Base-by-base conservation (phyloP, 1,284 basidiomycete species). In the Microbotryum scabiosae region DNA sequence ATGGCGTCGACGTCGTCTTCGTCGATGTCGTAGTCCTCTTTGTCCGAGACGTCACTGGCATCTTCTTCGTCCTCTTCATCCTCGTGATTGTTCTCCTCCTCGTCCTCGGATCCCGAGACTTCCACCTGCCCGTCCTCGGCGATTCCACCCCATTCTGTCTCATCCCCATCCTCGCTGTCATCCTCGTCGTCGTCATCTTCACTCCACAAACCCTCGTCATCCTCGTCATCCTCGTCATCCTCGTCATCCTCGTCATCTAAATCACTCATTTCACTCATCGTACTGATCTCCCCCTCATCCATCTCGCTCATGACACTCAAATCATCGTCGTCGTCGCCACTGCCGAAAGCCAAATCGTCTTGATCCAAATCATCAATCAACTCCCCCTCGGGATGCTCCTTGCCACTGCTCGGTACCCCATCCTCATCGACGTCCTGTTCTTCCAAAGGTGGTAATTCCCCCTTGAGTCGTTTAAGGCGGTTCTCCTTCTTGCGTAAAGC, bases 211-310 rank as follows among this genome's bases (percentile, higher is more conserved):
- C 72, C 73, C 28, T 73, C 70, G 9, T 30, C 28, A 30, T 30
- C 28, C 28, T 30, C 28, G 10, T 30, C 30, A 9, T 30, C 30
- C 30, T n/a, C n/a, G 45, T 73, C 69, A 16, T 72, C 81, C 54
- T 73, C 73, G 45, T 73, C 69, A 16, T 72, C 81, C 56, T 80
- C 80, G 58, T 77, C 76, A 32, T 32, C 76, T 21, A 76, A 68
- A 44, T 81, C 77, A 76, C 76, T 78, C 70, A 56, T 56, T 28
- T 60, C 60, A 44, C 44, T 56, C 78, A 81, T 86, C 80, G 32
- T 84, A 82, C 30, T 76, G 73, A 46, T 75, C 74, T 73, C 89
- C 85, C 68, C 88, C 86, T 30, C 82, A 66, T 87, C 84, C 23
- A 84, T 84, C 50, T 70, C 77, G 78, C 83, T 82, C 85, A 63